These are phyloP conservation scores for Codiaeum variegatum DNA, from an alignment of 441 rosid genomes.

Conservation along the genomic window DNA sequence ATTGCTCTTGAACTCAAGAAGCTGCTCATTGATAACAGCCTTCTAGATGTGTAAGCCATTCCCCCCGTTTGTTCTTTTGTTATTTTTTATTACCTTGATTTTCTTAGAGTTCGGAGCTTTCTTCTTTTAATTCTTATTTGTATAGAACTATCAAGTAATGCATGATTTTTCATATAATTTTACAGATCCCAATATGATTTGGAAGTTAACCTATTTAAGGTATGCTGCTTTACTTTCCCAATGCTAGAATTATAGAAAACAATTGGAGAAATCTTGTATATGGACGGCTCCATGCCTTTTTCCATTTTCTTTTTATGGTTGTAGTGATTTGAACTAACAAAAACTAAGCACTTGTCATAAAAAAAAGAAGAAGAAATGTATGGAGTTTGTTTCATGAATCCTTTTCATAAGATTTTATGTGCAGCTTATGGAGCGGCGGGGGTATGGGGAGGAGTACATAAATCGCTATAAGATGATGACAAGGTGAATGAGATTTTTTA, in stretches of 20 bases:
- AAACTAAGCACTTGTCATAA: not conserved
- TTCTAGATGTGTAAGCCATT: conserved; percentile 80
- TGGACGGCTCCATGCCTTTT: not conserved
- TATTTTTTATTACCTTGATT: too few species aligned
- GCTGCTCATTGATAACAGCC: conserved; percentile 95
- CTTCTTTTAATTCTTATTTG: not conserved
- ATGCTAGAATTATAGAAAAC: not conserved
- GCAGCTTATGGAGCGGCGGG: conserved; percentile 95
- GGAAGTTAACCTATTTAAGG: conserved; percentile 95
- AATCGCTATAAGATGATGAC: conserved; percentile 99
- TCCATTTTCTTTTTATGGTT: not conserved
- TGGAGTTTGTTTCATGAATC: conserved; percentile 11
- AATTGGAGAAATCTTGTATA: not conserved
- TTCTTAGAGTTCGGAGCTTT: not conserved
- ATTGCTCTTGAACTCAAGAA: conserved; percentile 96
- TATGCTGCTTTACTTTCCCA: conserved; percentile 16
- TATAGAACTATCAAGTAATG: conserved; percentile 4
- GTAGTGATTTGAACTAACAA: not conserved
- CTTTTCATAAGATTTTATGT: conserved; percentile 24
- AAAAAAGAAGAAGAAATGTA: not conserved
- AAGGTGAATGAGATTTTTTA: conserved; percentile 42
- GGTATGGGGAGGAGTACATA: conserved; percentile 86
- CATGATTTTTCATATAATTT: conserved; percentile 16
- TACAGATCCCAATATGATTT: conserved; percentile 88
- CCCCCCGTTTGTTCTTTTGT: not conserved